Percentiles rank a stretch among this genome's conserved stretches.
Evolutionary conservation across 441 rosid species (phyloP).

Genomic region (Isatis lusitanica): DNA sequence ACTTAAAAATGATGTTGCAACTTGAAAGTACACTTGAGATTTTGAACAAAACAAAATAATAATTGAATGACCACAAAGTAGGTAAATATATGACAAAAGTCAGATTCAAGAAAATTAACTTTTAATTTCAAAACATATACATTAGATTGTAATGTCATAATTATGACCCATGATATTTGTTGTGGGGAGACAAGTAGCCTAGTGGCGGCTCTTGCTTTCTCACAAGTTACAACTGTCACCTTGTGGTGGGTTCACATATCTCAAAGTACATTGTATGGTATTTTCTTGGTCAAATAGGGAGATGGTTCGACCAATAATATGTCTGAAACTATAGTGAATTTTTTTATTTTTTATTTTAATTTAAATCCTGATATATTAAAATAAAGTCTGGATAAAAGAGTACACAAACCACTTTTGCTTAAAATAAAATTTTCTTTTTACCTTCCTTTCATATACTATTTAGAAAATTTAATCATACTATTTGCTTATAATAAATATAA

Average conservation of each 20-base stretch:
- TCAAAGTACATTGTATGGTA: background rate
- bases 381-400: too few relatives aligned
- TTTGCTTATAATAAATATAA: too few relatives aligned
- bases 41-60: background rate
- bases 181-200: constrained; percentile 10
- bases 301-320: background rate
- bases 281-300: background rate
- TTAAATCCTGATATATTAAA: too few relatives aligned
- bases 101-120: background rate
- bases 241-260: background rate
- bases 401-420: too few relatives aligned
- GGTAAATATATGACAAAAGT: background rate
- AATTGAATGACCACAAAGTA: background rate
- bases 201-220: constrained; percentile 8
- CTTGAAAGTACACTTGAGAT: constrained; percentile 12
- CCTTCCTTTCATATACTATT: background rate
- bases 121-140: background rate
- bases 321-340: background rate
- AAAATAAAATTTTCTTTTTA: too few relatives aligned
- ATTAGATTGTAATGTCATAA: background rate
- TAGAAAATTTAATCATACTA: background rate
- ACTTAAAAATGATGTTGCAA: background rate
- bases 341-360: too few relatives aligned
- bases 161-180: background rate
- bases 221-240: background rate